Evolutionary conservation across 2,329 filamentous ascomycete species (phyloP), one percentile per base, ranked within the genome.

Genomic region (Pseudogymnoascus sp.): DNA sequence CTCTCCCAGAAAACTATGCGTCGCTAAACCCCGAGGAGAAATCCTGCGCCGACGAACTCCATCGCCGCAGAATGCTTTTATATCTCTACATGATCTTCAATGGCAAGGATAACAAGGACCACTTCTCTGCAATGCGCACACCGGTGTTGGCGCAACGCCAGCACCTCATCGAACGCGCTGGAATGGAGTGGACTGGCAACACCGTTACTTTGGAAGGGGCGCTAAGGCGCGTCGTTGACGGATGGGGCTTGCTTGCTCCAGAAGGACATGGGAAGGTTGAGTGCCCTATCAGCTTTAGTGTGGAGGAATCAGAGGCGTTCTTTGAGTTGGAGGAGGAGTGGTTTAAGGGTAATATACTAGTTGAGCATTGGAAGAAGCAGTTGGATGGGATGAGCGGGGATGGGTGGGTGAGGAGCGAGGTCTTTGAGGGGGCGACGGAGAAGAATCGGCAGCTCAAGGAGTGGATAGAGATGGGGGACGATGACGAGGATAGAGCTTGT

Each of bases 31-130:
- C 66, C 36, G 29, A 31, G 29, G 66, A 69, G 15, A 65, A 65
- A 50, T 59, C 57, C 15, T 33, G 31, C 37, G 67, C 59, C n/a
- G 62, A 63, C 15, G 69, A 72, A 47, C 61, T 63, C 13, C 70
- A 64, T 54, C 68, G 71, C 17, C 67, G 68, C 40, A 62, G 69
- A n/a, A 68, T 71, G 35, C 36, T 71, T 24, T 70, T 72, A 33
- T 72, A 68, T 62, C 71, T 66, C 39, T 72, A 73, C 37, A 59
- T 72, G n/a, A 68, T 64, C 4, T 67, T 67, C 31, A 69, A 70
- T 7, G 63, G 64, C 39, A 58, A 64, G 54, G 26, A 69, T 44
- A 72, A 72, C 44, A 35, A 66, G 26, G 50, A 37, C 33, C 71
- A 73, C 63, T 70, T 64, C 63, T 36, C 63, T 24, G 68, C 69